phyloP scores from a whole-genome alignment of 129 eudicot species.

The Lonicera japonica region DNA sequence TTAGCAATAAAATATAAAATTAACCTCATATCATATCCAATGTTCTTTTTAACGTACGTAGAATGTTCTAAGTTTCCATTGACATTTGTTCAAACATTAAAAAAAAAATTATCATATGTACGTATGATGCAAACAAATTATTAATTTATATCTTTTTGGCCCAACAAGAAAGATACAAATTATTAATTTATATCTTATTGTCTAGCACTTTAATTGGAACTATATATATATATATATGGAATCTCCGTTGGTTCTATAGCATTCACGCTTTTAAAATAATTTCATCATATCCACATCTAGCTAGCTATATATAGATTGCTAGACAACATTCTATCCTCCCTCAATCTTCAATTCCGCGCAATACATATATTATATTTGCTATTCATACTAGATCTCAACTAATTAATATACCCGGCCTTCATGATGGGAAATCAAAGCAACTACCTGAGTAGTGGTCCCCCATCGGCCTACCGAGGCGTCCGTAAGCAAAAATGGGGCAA shows the following conservation, averaged over 20 bases:
- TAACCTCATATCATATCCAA: too few species aligned
- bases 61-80: too few species aligned
- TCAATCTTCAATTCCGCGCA: neutral
- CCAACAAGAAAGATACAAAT: too few species aligned
- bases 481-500: slow-evolving; percentile 57
- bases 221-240: too few species aligned
- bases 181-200: too few species aligned
- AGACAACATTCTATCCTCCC: neutral
- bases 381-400: slow-evolving; percentile 3
- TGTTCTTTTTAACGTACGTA: too few species aligned
- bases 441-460: slow-evolving; percentile 25
- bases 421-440: slow-evolving; percentile 7
- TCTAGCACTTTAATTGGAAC: too few species aligned
- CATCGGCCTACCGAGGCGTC: slow-evolving; percentile 37
- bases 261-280: neutral
- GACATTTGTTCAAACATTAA: too few species aligned
- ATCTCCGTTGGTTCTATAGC: slow-evolving; percentile 18
- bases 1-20: too few species aligned
- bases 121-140: too few species aligned
- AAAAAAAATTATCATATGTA: too few species aligned
- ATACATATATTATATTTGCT: slow-evolving; percentile 6
- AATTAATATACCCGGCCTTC: neutral
- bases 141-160: too few species aligned
- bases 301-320: slow-evolving; percentile 30
- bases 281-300: slow-evolving; percentile 10